Evolutionary conservation across 2,329 filamentous ascomycete genomes (phyloP).

Genomic region (Teratosphaeria gauchensis): DNA sequence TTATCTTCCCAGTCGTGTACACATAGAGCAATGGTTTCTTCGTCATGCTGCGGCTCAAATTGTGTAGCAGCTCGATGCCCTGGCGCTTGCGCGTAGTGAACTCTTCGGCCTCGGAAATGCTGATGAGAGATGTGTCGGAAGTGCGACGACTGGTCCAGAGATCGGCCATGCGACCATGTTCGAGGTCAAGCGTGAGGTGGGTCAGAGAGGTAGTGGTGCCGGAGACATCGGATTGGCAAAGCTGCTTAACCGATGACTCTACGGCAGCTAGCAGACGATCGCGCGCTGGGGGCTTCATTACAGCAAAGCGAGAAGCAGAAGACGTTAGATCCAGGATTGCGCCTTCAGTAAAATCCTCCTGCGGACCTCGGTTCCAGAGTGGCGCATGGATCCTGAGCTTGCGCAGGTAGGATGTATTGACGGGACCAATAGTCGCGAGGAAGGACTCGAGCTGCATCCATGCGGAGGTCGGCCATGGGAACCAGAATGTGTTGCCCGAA

Average conservation of each 20-base stretch:
- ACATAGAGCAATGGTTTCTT: slow-evolving; percentile 3
- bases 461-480: slow-evolving; percentile 8
- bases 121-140: slow-evolving; percentile 6
- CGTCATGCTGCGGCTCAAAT: slow-evolving; percentile 2
- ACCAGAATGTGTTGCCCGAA: slow-evolving; percentile 10
- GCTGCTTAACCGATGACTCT: slow-evolving; percentile 4
- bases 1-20: slow-evolving; percentile 3
- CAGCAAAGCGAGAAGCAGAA: slow-evolving; percentile 9
- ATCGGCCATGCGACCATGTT: slow-evolving; percentile 9
- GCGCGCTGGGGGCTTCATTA: slow-evolving; percentile 7
- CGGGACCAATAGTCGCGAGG: slow-evolving; percentile 9
- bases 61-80: slow-evolving; percentile 7
- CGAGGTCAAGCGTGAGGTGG: slow-evolving; percentile 6
- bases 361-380: slow-evolving; percentile 9
- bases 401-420: slow-evolving; percentile 6
- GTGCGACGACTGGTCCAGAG: slow-evolving; percentile 9
- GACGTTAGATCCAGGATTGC: slow-evolving; percentile 14
- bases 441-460: slow-evolving; percentile 15
- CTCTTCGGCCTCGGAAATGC: slow-evolving; percentile 7
- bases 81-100: slow-evolving; percentile 7
- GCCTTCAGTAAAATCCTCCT: slow-evolving; percentile 12
- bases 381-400: slow-evolving; percentile 9
- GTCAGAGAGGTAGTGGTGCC: neutral
- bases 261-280: slow-evolving; percentile 12
- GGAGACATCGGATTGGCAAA: slow-evolving; percentile 1